Conservation (phyloP, 2,329 filamentous ascomycete genomes). For the Cordyceps javanica region DNA sequence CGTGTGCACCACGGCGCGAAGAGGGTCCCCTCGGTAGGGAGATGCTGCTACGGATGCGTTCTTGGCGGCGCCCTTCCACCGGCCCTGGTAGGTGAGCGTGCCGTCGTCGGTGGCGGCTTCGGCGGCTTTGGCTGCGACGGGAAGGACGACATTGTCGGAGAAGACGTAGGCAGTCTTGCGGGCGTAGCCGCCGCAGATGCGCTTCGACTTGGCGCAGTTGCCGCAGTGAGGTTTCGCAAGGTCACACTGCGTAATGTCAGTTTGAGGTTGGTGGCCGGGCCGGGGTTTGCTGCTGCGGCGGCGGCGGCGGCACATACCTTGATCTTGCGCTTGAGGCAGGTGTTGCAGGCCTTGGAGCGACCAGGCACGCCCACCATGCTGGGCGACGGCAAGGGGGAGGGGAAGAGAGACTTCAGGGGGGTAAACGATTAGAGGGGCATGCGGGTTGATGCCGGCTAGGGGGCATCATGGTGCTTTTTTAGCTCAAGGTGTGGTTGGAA, state of each 20-base stretch:
- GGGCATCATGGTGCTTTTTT: neutral
- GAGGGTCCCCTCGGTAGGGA: no score
- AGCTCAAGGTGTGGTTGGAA: neutral
- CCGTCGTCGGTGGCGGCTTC: neutral
- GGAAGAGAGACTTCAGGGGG: no score
- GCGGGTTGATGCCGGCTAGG: neutral
- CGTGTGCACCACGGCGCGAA: neutral
- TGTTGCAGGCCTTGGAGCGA: constrained; percentile 11
- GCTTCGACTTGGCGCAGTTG: constrained; percentile 14
- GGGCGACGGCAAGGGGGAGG: neutral
- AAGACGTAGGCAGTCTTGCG: constrained; percentile 13
- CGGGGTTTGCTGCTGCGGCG: no score
- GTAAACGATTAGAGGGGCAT: neutral
- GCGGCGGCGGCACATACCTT: neutral
- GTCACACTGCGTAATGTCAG: constrained; percentile 12
- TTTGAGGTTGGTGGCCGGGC: neutral
- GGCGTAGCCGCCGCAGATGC: constrained; percentile 11
- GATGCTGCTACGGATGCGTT: neutral
- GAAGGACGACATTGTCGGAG: constrained; percentile 11
- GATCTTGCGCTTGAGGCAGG: constrained; percentile 11
- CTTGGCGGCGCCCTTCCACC: constrained; percentile 1
- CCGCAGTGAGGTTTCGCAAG: constrained; percentile 10
- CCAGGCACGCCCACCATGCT: constrained; percentile 7
- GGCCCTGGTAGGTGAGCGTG: constrained; percentile 5
- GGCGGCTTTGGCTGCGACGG: neutral